phyloP scores from a whole-genome alignment of 306 rosid species.

The Cucumis hystrix region DNA sequence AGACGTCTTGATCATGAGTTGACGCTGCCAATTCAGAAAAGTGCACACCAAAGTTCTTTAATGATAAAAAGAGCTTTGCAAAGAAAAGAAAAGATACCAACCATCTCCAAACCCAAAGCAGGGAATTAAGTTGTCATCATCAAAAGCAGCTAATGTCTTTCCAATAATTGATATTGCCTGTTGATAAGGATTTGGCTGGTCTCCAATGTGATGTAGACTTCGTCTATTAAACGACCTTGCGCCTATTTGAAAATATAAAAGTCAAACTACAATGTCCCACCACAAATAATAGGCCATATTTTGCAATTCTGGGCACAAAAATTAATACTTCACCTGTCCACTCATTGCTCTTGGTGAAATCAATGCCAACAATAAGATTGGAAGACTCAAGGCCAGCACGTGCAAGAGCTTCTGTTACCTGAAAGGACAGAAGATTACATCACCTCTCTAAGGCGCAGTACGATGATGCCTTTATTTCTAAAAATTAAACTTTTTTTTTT shows the following conservation, averaged over 20 bases:
- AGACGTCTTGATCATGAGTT: conserved; percentile 86
- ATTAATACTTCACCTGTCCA: conserved; percentile 60
- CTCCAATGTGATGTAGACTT: conserved; percentile 83
- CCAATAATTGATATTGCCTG: conserved; percentile 90
- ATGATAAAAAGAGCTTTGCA: neutral
- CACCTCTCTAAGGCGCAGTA: neutral
- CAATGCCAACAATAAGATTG: conserved; percentile 86
- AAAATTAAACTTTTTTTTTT: neutral
- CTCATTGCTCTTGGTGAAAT: conserved; percentile 93
- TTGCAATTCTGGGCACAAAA: neutral
- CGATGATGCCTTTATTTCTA: neutral
- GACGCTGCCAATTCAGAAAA: conserved; percentile 46
- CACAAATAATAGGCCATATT: neutral
- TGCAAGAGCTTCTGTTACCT: conserved; percentile 93
- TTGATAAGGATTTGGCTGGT: conserved; percentile 65
- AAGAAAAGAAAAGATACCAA: conserved; percentile 31
- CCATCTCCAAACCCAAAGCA: conserved; percentile 98
- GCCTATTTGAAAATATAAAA: conserved; percentile 32
- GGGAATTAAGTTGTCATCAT: conserved; percentile 89
- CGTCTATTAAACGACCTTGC: conserved; percentile 41
- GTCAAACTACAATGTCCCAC: conserved; percentile 26
- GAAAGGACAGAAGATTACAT: conserved; percentile 5
- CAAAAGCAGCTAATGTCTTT: conserved; percentile 74
- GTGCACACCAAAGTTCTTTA: conserved; percentile 9
- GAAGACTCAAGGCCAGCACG: conserved; percentile 95